phyloP scores from a whole-genome alignment of 83 land plant genomes.

The Picea abies region DNA sequence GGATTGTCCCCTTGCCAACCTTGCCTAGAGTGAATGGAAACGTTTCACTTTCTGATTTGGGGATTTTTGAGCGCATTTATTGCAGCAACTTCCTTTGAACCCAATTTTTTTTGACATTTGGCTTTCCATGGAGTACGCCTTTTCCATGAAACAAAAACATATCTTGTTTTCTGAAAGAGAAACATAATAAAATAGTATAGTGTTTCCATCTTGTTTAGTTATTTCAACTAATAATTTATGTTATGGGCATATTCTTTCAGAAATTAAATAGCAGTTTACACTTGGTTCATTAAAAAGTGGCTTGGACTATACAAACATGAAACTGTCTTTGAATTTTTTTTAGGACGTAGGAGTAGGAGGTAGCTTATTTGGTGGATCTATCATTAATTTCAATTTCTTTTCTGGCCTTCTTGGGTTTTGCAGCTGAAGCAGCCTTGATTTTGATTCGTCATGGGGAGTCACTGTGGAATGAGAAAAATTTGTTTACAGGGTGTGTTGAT shows the following conservation, averaged over 20 bases:
- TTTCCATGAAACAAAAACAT: too few relatives aligned
- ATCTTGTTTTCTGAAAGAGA: too few relatives aligned
- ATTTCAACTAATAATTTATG: slow-evolving; percentile 5
- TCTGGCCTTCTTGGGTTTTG: slow-evolving; percentile 8
- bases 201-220: background rate
- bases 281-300: background rate
- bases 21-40: background rate
- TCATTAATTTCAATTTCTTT: background rate
- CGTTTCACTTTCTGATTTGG: background rate
- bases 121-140: too few relatives aligned
- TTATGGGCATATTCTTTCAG: background rate
- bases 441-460: too few relatives aligned
- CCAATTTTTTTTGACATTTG: too few relatives aligned
- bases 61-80: background rate
- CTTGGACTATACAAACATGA: background rate
- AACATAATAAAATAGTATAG: too few relatives aligned
- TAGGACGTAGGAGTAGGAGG: background rate
- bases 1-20: background rate
- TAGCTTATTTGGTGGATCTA: background rate
- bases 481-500: too few relatives aligned
- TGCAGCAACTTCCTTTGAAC: too few relatives aligned
- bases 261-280: slow-evolving; percentile 6
- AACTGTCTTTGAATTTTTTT: background rate
- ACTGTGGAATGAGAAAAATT: too few relatives aligned
- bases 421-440: too few relatives aligned